phyloP scores from a whole-genome alignment of 148 eudicot genomes.

The Rhododendron griersonianum region DNA sequence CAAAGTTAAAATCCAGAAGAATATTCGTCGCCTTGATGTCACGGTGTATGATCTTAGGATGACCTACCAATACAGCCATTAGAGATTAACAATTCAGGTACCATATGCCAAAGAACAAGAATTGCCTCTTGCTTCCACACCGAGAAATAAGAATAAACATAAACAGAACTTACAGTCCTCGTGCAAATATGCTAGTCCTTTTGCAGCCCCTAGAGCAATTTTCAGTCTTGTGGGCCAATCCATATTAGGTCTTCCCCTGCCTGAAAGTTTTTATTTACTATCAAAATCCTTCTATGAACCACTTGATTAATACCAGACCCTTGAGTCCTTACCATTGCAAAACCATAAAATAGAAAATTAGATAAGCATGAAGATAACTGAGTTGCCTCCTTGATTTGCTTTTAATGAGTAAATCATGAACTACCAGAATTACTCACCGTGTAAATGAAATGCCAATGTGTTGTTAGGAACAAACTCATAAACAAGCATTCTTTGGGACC shows the following conservation, averaged over 20 bases:
- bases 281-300: slow-evolving; percentile 8
- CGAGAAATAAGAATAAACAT: neutral
- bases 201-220: slow-evolving; percentile 79
- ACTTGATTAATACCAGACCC: neutral
- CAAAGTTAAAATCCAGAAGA: slow-evolving; percentile 75
- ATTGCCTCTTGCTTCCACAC: neutral
- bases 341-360: neutral
- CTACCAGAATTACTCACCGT: slow-evolving; percentile 35
- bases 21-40: slow-evolving; percentile 94
- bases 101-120: neutral
- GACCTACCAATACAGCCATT: slow-evolving; percentile 49
- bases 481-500: slow-evolving; percentile 76
- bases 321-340: neutral
- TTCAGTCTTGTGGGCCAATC: slow-evolving; percentile 62
- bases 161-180: slow-evolving; percentile 63
- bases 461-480: slow-evolving; percentile 89
- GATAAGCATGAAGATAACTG: neutral
- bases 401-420: neutral
- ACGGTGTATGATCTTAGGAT: slow-evolving; percentile 95
- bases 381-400: neutral
- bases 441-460: slow-evolving; percentile 86
- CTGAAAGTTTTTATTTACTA: slow-evolving; percentile 29
- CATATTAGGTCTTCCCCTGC: slow-evolving; percentile 54
- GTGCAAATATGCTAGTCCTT: slow-evolving; percentile 78
- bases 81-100: neutral